These are phyloP conservation scores for Candida silvicultrix DNA, from an alignment of 805 yeast genomes.

Conservation along the genomic window DNA sequence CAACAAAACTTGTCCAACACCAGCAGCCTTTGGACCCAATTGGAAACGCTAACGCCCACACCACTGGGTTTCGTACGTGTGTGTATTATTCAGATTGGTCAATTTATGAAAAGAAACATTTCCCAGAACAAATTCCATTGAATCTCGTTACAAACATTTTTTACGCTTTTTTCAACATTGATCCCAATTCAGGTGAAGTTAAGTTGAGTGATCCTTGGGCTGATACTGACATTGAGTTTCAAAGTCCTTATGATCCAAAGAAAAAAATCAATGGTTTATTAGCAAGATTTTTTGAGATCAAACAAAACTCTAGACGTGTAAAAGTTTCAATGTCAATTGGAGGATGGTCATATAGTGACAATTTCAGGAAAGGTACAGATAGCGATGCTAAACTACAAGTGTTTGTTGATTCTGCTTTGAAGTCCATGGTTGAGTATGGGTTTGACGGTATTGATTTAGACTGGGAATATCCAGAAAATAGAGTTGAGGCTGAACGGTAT, in stretches of 20 bases:
- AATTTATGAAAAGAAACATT: constrained; percentile 54
- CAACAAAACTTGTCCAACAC: no score
- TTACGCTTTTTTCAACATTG: constrained; percentile 70
- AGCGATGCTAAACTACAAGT: constrained; percentile 26
- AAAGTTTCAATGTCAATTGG: constrained; percentile 75
- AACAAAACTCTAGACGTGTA: constrained; percentile 33
- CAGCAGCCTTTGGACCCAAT: background rate
- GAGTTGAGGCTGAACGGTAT: constrained; percentile 37
- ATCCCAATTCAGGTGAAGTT: constrained; percentile 46
- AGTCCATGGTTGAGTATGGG: constrained; percentile 44
- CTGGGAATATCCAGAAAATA: constrained; percentile 79
- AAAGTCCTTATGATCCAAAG: constrained; percentile 10
- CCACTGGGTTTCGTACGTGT: constrained; percentile 22
- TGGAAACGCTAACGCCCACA: background rate
- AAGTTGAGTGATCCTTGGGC: constrained; percentile 58
- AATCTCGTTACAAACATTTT: constrained; percentile 56
- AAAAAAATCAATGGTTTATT: constrained; percentile 35
- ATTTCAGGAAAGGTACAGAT: constrained; percentile 42
- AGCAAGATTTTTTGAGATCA: constrained; percentile 42
- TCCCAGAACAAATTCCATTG: constrained; percentile 57
- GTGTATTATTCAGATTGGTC: constrained; percentile 57
- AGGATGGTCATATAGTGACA: constrained; percentile 57
- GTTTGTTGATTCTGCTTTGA: constrained; percentile 46
- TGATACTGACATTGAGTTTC: constrained; percentile 39
- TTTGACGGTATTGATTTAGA: constrained; percentile 93